These are phyloP conservation scores for Ceratobasidium sp. DNA, from an alignment of 1,284 basidiomycete species.

Conservation along the genomic window DNA sequence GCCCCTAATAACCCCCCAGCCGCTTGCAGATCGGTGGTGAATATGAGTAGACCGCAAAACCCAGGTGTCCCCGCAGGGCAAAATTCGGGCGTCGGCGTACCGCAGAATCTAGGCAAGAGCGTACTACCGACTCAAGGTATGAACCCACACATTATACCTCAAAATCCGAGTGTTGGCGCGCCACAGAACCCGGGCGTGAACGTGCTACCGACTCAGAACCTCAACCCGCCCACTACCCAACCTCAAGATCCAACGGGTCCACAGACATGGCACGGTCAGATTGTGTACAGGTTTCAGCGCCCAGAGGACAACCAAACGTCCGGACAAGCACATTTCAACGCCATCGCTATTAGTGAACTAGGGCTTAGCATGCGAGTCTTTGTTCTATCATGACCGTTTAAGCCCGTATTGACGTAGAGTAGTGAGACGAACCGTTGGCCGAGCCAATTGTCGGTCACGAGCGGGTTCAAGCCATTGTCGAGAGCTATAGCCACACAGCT, in stretches of 20 bases:
- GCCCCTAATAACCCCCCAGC: too few species aligned
- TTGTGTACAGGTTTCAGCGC: constrained; percentile 20
- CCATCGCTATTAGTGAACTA: constrained; percentile 21
- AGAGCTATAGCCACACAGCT: constrained; percentile 1
- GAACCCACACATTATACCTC: not conserved
- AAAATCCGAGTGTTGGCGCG: not conserved
- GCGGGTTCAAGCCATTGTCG: constrained; percentile 26
- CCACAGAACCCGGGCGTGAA: constrained; percentile 1
- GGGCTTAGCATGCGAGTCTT: constrained; percentile 12
- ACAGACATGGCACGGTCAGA: constrained; percentile 31
- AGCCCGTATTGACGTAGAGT: not conserved
- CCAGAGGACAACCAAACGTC: constrained; percentile 25
- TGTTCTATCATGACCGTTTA: not conserved
- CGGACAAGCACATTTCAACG: constrained; percentile 17
- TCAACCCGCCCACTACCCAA: not conserved
- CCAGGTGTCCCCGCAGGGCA: not conserved
- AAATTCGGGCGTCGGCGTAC: not conserved
- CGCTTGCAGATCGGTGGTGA: not conserved
- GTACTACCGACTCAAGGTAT: not conserved
- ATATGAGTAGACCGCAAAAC: constrained; percentile 3
- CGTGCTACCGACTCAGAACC: not conserved
- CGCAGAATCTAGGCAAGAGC: not conserved
- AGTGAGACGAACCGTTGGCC: constrained; percentile 38
- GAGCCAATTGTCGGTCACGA: constrained; percentile 10
- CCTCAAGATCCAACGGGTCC: not conserved